Evolutionary conservation across 202 grass and related monocot species (phyloP), one percentile per base, ranked within the genome.

Genomic region (Carex sylvatica): DNA sequence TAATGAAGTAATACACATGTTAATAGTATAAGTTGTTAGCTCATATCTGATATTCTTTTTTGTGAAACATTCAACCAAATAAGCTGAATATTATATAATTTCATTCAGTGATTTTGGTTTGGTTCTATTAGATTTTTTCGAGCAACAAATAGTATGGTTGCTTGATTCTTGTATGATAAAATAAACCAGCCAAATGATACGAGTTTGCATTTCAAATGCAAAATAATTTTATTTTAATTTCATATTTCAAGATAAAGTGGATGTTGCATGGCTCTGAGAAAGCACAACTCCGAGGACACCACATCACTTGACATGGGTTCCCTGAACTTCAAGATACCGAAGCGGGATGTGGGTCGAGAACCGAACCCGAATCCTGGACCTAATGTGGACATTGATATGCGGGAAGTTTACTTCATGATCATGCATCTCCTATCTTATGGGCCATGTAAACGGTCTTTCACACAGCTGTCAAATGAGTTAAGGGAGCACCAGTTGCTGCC

Each of bases 371-470:
- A 67, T 28, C 38, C 61, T 51, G 80, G 83, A 83, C 76, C 84
- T 82, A 85, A 83, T 82, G 85, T 87, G 78, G 89, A 98, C 85
- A 89, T 98, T 84, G 95, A 98, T 78, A 86, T 90, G 86, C 83
- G 91, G 80, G 95, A 98, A 86, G 58, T 98, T 82, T 95, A 98
- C 88, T 98, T 98, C 81, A 83, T 95, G 84, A 98, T 98, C 35
- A 95, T 95, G 88, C 95, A 98, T 88, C 95, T 98, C 87, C 77
- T 98, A 79, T 98, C 95, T 56, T 78, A 80, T 83, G 92, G 95
- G 78, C 95, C 92, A 81, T 98, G 92, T 83, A 98, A 95, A 74
- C 86, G 88, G 65, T 95, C 92, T 20, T 76, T 84, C 56, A 82
- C 84, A 42, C 91, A 95, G 79, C 74, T 98, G 6, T 93, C 91